A percentile compares a stretch with the other conserved stretches of the same genome.
phyloP scores from a whole-genome alignment of 352 stramenopile genomes.

The Phytophthora cryptogea region DNA sequence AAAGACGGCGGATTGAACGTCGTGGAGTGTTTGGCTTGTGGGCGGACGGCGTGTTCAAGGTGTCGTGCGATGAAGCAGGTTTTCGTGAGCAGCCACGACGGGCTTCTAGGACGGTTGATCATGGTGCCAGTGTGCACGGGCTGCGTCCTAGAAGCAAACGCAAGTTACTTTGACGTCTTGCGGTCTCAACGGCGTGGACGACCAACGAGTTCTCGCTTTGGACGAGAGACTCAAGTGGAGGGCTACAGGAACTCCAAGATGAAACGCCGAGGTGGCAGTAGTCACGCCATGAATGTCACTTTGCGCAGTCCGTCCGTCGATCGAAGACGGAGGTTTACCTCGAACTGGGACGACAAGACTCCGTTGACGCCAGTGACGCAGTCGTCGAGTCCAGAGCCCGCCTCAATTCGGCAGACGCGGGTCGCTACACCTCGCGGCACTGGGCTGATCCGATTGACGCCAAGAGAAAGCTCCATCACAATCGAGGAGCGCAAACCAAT shows the following conservation, averaged over 20 bases:
- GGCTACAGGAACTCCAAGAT: constrained; percentile 3
- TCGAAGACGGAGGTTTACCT: constrained; percentile 13
- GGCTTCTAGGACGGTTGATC: constrained; percentile 40
- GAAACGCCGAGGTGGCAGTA: constrained; percentile 15
- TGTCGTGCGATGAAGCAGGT: constrained; percentile 41
- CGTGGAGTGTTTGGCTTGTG: constrained; percentile 35
- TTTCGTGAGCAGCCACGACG: constrained; percentile 43
- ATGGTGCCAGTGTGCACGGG: constrained; percentile 44
- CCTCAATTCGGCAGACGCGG: constrained; percentile 14
- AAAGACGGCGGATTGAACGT: constrained; percentile 29
- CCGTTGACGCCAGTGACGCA: constrained; percentile 21
- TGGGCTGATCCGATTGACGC: constrained; percentile 16
- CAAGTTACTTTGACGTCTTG: constrained; percentile 25
- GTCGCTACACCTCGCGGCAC: constrained; percentile 18
- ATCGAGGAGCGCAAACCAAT: constrained; percentile 25
- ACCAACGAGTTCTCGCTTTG: constrained; percentile 8
- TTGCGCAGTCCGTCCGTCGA: constrained; percentile 16
- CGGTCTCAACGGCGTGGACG: constrained; percentile 14
- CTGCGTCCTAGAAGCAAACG: constrained; percentile 44
- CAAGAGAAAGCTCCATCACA: constrained; percentile 19
- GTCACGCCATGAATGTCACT: constrained; percentile 7
- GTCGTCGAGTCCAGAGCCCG: constrained; percentile 16
- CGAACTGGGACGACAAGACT: constrained; percentile 9
- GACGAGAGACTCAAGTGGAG: constrained; percentile 4
- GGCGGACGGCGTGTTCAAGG: constrained; percentile 25